Percentiles rank a stretch among this genome's conserved stretches.
Evolutionary conservation across 1,284 basidiomycete species (phyloP).

Genomic region (Mrakiaceae sp.): DNA sequence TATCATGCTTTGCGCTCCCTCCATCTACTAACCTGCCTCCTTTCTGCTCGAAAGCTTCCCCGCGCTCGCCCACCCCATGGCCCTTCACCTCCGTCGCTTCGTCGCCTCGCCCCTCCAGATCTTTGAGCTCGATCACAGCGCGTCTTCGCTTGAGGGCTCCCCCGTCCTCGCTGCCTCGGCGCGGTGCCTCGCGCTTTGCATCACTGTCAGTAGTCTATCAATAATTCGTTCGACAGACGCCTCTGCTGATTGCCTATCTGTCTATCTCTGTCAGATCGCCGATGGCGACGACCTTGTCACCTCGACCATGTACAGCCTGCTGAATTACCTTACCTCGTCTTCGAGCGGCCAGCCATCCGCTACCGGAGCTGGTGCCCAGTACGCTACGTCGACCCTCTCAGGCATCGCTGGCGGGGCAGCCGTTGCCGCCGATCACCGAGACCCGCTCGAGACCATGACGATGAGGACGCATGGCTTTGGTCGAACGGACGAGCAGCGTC

Average conservation of each 20-base stretch:
- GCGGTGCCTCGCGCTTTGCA: slow-evolving; percentile 77
- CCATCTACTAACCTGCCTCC: not conserved
- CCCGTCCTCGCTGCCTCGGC: slow-evolving; percentile 71
- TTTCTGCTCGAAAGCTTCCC: slow-evolving; percentile 49
- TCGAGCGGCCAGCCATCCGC: not conserved
- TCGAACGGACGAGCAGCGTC: slow-evolving; percentile 66
- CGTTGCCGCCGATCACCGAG: not conserved
- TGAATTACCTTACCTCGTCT: slow-evolving; percentile 67
- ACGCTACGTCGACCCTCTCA: slow-evolving; percentile 6
- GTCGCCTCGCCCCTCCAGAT: slow-evolving; percentile 78
- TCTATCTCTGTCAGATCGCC: slow-evolving; percentile 45
- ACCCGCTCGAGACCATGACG: slow-evolving; percentile 10
- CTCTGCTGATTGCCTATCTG: slow-evolving; percentile 6
- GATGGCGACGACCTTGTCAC: slow-evolving; percentile 82
- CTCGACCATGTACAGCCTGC: slow-evolving; percentile 89
- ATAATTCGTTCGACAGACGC: not conserved
- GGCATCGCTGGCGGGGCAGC: not conserved
- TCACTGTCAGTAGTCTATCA: slow-evolving; percentile 46
- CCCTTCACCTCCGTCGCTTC: slow-evolving; percentile 71
- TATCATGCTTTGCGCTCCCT: not conserved
- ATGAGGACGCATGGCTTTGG: not conserved
- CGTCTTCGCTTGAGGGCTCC: slow-evolving; percentile 30
- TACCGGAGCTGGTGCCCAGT: not conserved
- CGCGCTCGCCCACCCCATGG: slow-evolving; percentile 62
- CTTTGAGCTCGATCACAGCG: slow-evolving; percentile 70